Evolutionary conservation across 139 green algal species (phyloP).

Genomic region (Chlorella vulgaris): DNA sequence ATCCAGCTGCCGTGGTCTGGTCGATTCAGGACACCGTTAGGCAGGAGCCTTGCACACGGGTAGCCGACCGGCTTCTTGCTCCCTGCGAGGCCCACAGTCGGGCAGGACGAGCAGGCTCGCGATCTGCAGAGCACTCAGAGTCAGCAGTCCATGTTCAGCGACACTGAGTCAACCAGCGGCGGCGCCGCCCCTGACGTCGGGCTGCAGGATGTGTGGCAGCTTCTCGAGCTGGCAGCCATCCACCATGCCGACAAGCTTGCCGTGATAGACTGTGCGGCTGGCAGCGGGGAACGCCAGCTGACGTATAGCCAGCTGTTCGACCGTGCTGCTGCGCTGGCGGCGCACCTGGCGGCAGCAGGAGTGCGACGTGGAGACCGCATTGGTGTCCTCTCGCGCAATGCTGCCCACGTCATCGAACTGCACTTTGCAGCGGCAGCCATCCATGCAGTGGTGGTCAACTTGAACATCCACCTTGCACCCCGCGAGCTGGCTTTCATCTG

Average conservation of each 20-base stretch:
- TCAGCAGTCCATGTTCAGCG: no score
- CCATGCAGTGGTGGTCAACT: slow-evolving; percentile 78
- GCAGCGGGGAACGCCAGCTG: slow-evolving; percentile 21
- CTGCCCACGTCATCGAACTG: slow-evolving; percentile 57
- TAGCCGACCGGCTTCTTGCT: no score
- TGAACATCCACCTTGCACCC: slow-evolving; percentile 77
- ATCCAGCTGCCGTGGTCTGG: no score
- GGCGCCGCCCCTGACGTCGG: no score
- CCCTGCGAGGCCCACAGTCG: no score
- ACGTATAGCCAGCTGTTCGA: slow-evolving; percentile 46
- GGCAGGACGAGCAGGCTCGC: no score
- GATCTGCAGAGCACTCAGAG: no score
- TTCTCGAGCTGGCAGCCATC: slow-evolving; percentile 47
- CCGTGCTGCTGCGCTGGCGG: slow-evolving; percentile 38
- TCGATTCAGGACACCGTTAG: no score
- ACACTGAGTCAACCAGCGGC: no score
- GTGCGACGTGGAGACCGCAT: slow-evolving; percentile 60
- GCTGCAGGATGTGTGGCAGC: slow-evolving; percentile 39
- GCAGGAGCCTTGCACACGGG: no score
- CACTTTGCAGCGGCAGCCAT: slow-evolving; percentile 80
- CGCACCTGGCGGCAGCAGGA: slow-evolving; percentile 37
- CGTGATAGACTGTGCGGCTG: slow-evolving; percentile 50
- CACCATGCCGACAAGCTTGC: slow-evolving; percentile 49
- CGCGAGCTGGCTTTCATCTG: slow-evolving; percentile 77
- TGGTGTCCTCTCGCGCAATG: slow-evolving; percentile 76